Percentiles rank a stretch among this genome's conserved stretches.
phyloP scores from a whole-genome alignment of 345 rosid genomes.

The Stellera chamaejasme region DNA sequence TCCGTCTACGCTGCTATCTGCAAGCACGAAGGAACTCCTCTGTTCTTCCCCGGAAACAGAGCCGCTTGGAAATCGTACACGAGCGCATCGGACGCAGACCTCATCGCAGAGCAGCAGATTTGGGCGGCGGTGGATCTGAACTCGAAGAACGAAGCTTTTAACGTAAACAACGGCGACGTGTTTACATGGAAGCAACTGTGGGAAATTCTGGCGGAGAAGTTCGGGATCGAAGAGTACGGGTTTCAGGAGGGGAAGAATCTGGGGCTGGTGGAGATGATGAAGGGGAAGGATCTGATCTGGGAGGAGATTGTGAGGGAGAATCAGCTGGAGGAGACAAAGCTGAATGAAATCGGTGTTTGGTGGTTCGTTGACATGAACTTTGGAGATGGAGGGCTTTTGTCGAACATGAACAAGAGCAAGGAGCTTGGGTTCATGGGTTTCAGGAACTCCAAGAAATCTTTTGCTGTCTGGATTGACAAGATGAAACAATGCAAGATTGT shows the following conservation, averaged over 20 bases:
- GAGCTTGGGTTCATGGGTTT: constrained; percentile 41
- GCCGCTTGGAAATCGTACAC: constrained; percentile 28
- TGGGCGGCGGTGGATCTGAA: constrained; percentile 28
- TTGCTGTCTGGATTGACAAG: constrained; percentile 22
- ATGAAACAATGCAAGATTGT: constrained; percentile 17
- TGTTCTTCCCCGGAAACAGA: constrained; percentile 25
- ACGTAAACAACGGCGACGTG: constrained; percentile 27
- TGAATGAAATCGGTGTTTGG: constrained; percentile 23
- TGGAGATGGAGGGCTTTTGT: constrained; percentile 1
- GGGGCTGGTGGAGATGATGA: constrained; percentile 27
- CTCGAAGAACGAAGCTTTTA: constrained; percentile 29
- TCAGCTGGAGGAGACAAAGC: constrained; percentile 13
- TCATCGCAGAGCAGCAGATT: constrained; percentile 37
- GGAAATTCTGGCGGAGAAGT: constrained; percentile 25
- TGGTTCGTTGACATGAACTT: constrained; percentile 17
- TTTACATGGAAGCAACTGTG: constrained; percentile 38
- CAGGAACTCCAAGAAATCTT: constrained; percentile 29
- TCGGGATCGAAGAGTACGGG: constrained; percentile 24
- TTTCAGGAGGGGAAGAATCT: constrained; percentile 13
- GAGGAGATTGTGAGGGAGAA: constrained; percentile 24
- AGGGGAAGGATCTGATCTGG: constrained; percentile 24
- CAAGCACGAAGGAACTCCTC: constrained; percentile 29
- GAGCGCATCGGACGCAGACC: constrained; percentile 31
- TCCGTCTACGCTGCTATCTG: constrained; percentile 36
- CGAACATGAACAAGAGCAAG: constrained; percentile 34